Evolutionary conservation across 1,284 basidiomycete species (phyloP).

Genomic region (Ganoderma boninense): DNA sequence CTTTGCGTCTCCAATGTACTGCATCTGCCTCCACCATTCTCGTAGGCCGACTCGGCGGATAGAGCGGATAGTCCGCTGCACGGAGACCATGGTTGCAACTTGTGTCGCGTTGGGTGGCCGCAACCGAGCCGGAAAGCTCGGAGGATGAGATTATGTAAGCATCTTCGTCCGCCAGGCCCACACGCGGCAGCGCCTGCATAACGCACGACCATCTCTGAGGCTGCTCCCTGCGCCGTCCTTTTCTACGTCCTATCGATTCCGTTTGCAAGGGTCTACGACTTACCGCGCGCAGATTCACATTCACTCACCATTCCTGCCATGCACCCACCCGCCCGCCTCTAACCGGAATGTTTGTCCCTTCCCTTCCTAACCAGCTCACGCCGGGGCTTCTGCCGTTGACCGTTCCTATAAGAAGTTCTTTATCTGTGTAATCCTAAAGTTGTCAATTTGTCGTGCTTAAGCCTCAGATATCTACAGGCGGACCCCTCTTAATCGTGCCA

Average conservation of each 20-base stretch:
- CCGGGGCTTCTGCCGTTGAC: background rate
- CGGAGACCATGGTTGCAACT: conserved; percentile 53
- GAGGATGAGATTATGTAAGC: background rate
- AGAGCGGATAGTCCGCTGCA: conserved; percentile 79
- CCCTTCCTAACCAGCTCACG: background rate
- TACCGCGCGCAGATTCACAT: background rate
- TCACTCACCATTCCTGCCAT: background rate
- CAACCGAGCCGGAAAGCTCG: background rate
- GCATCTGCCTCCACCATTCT: conserved; percentile 87
- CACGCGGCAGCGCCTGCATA: background rate
- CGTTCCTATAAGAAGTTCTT: background rate
- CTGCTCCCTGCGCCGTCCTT: background rate
- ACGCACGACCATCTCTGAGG: too few species aligned
- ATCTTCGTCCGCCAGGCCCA: background rate
- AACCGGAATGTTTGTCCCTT: background rate
- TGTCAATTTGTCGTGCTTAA: background rate
- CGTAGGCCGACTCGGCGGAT: conserved; percentile 78
- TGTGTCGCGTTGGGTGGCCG: conserved; percentile 11
- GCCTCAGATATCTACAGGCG: background rate
- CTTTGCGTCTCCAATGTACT: conserved; percentile 94
- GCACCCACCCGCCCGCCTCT: background rate
- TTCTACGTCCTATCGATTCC: background rate
- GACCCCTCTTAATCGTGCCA: background rate
- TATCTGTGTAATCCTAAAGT: background rate
- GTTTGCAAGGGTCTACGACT: too few species aligned